A percentile compares a stretch with the other conserved stretches of the same genome.
Conservation (phyloP, 2,329 filamentous ascomycete genomes). For the Aureobasidium sp. region DNA sequence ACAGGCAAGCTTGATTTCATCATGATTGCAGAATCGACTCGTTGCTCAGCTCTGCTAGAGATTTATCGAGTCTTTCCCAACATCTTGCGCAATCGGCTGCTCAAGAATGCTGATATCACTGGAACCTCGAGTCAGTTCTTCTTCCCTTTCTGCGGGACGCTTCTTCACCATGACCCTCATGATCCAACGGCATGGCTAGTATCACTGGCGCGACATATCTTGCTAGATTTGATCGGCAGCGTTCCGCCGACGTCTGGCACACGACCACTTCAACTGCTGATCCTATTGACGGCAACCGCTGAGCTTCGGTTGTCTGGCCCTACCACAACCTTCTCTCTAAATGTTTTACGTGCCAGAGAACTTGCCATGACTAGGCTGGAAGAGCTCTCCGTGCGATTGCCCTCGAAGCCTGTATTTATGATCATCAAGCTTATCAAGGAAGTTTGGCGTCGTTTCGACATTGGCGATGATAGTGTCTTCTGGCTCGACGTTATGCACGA, state of each 20-base stretch:
- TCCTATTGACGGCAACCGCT: conserved; percentile 46
- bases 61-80: conserved; percentile 49
- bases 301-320: conserved; percentile 40
- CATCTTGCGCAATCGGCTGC: conserved; percentile 25
- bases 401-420: conserved; percentile 46
- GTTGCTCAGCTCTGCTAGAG: conserved; percentile 47
- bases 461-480: conserved; percentile 43
- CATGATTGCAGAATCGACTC: conserved; percentile 47
- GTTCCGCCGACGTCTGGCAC: conserved; percentile 48
- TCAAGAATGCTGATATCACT: background rate
- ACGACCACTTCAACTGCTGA: conserved; percentile 47
- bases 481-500: conserved; percentile 55
- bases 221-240: conserved; percentile 41
- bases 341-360: conserved; percentile 37
- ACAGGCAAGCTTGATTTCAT: conserved; percentile 49
- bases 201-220: conserved; percentile 45
- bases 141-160: conserved; percentile 17
- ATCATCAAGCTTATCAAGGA: conserved; percentile 46
- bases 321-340: conserved; percentile 15
- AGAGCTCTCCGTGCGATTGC: conserved; percentile 37
- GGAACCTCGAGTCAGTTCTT: background rate
- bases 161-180: background rate
- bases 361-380: conserved; percentile 43
- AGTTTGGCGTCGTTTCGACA: conserved; percentile 47
- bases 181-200: conserved; percentile 37